These are phyloP conservation scores for Phaffia rhodozyma DNA, from an alignment of 1,284 basidiomycete genomes.

Conservation along the genomic window DNA sequence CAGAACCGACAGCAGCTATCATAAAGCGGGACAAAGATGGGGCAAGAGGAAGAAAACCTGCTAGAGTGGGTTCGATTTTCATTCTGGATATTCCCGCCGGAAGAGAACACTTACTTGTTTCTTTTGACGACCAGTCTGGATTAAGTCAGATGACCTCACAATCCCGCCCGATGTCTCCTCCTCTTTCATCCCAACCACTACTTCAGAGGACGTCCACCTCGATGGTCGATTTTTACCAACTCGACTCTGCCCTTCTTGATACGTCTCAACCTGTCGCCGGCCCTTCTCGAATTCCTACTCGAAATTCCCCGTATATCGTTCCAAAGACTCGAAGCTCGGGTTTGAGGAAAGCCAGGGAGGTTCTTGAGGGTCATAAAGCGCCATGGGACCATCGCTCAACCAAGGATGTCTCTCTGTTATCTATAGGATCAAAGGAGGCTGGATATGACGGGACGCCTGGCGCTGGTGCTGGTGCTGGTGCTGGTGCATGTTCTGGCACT, in stretches of 20 bases:
- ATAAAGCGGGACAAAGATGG: conserved; percentile 2
- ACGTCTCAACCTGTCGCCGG: conserved; percentile 5
- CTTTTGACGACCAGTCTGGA: background rate
- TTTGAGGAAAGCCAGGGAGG: conserved; percentile 23
- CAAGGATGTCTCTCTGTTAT: too few relatives aligned
- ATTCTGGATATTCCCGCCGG: background rate
- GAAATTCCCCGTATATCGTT: background rate
- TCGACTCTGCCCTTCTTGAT: conserved; percentile 43
- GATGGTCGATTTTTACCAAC: conserved; percentile 52
- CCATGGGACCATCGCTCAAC: too few relatives aligned
- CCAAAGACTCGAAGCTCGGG: conserved; percentile 1
- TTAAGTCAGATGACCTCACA: background rate
- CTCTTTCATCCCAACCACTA: conserved; percentile 55
- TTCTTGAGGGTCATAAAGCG: conserved; percentile 22
- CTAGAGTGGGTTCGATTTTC: background rate
- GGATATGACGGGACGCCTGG: too few relatives aligned
- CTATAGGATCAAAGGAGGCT: too few relatives aligned
- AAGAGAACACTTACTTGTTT: too few relatives aligned
- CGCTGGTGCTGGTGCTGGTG: conserved; percentile 18
- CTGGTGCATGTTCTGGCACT: conserved; percentile 26
- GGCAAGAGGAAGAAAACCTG: background rate
- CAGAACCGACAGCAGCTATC: background rate
- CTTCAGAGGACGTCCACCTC: conserved; percentile 62
- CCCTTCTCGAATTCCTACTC: conserved; percentile 3
- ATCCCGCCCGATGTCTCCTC: conserved; percentile 15